Percentiles rank a stretch among this genome's conserved stretches.
Evolutionary conservation across 179 eudicot species (phyloP).

Genomic region (Silene coronaria): DNA sequence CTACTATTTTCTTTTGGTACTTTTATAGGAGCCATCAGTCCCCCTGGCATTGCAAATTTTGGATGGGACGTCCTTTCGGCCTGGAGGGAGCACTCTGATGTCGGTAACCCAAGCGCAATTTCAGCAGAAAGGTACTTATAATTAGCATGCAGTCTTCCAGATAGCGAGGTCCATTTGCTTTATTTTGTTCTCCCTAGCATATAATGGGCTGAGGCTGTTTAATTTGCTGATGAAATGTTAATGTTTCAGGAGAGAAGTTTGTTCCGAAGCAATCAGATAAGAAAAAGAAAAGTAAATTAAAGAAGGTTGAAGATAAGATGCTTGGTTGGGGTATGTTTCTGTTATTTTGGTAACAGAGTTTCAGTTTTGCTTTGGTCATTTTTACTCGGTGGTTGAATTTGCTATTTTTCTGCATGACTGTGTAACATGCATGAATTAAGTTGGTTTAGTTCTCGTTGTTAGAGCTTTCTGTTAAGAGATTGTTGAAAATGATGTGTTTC

Average conservation of each 20-base stretch:
- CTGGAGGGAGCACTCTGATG: constrained; percentile 69
- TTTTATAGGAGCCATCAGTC: constrained; percentile 85
- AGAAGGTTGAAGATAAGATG: constrained; percentile 94
- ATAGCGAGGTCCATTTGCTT: not conserved
- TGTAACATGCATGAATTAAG: not conserved
- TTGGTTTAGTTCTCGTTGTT: not conserved
- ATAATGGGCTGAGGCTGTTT: not conserved
- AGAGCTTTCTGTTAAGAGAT: not conserved
- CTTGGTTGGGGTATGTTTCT: constrained; percentile 90
- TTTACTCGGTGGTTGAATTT: not conserved
- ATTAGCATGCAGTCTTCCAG: not conserved
- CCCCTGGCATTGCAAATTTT: constrained; percentile 73
- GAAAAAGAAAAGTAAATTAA: constrained; percentile 77
- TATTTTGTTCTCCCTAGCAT: not conserved
- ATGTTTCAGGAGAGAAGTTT: constrained; percentile 73
- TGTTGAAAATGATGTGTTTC: not conserved
- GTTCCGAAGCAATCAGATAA: constrained; percentile 78
- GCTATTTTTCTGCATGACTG: not conserved
- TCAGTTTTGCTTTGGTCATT: not conserved
- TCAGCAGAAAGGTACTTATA: constrained; percentile 82
- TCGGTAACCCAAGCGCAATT: constrained; percentile 79
- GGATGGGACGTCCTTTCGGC: constrained; percentile 85
- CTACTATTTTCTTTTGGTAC: not conserved
- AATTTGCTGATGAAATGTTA: constrained; percentile 13
- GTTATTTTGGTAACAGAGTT: not conserved